These are phyloP conservation scores for Monosporozyma solicola DNA, from an alignment of 805 yeast genomes.

Conservation along the genomic window DNA sequence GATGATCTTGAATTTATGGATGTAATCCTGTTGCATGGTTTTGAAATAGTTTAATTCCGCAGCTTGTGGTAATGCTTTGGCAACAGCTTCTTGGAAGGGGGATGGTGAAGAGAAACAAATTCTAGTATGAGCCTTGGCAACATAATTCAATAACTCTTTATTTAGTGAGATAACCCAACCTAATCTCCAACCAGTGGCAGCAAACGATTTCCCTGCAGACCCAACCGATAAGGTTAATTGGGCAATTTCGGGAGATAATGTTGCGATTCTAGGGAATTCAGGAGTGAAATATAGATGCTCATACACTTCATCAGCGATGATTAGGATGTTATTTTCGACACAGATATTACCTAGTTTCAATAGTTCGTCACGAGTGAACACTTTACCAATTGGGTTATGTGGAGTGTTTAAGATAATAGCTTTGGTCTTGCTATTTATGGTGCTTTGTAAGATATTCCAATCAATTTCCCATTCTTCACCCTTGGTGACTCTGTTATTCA, in stretches of 20 bases:
- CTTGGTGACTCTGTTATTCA: conserved; percentile 50
- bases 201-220: conserved; percentile 94
- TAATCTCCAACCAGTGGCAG: conserved; percentile 98
- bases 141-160: conserved; percentile 70
- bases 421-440: conserved; percentile 70
- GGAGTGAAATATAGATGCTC: conserved; percentile 73
- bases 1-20: conserved; percentile 63
- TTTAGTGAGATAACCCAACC: conserved; percentile 87
- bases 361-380: conserved; percentile 70
- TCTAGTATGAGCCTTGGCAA: conserved; percentile 84
- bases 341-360: conserved; percentile 70
- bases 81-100: conserved; percentile 87
- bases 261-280: conserved; percentile 73
- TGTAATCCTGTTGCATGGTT: conserved; percentile 57
- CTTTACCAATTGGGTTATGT: conserved; percentile 93
- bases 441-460: conserved; percentile 62
- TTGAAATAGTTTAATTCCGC: conserved; percentile 57
- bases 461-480: conserved; percentile 87
- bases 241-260: conserved; percentile 68
- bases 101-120: conserved; percentile 88
- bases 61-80: conserved; percentile 64
- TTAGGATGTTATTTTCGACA: conserved; percentile 70
- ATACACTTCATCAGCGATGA: conserved; percentile 91
- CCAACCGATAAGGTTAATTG: conserved; percentile 84
- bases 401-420: conserved; percentile 87